Evolutionary conservation across 208 protist genomes (phyloP), one percentile per base, ranked within the genome.

Genomic region (Leishmania guyanensis): DNA sequence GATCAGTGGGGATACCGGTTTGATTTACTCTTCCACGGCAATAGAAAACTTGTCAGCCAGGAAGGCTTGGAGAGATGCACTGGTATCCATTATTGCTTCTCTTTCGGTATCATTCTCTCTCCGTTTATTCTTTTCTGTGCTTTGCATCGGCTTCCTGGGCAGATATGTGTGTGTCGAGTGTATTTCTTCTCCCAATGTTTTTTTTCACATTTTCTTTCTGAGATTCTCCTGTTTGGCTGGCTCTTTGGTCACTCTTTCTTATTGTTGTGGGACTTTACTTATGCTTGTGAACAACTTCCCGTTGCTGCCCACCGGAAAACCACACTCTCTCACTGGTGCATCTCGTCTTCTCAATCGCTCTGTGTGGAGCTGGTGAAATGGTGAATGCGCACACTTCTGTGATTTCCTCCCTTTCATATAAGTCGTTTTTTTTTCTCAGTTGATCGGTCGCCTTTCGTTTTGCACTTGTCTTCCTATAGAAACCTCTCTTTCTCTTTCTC

Each of bases 341-440:
- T 46, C 43, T 46, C 4, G 43, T 46, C 43, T 46, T 46, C 43
- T 46, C 43, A 46, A 46, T 46, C 43, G 43, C 43, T 46, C 43
- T 46, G 43, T 6, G 43, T 46, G 43, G 43, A 46, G 43, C 43
- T 46, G 43, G 43, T 46, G 43, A 46, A 46, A 46, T 46, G 43
- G 43, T 46, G 43, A 46, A 46, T 46, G 43, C 43, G 43, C 43
- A 46, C 43, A 46, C 43, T 46, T 46, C 43, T 46, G 43, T 0
- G 43, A 46, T 46, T 46, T 46, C 43, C 43, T 46, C 43, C 43
- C 43, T 46, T 78, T 48, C 12, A 14, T 56, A 68, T 3, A 78
- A 33, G 54, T 75, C 58, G 5, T 83, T 81, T 82, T 75, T 75
- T 84, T 80, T 68, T 58, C 43, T 64, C 66, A 51, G 17, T 81